A percentile compares a stretch with the other conserved stretches of the same genome.
phyloP scores from a whole-genome alignment of 352 stramenopile genomes.

The Globisporangium lucens region DNA sequence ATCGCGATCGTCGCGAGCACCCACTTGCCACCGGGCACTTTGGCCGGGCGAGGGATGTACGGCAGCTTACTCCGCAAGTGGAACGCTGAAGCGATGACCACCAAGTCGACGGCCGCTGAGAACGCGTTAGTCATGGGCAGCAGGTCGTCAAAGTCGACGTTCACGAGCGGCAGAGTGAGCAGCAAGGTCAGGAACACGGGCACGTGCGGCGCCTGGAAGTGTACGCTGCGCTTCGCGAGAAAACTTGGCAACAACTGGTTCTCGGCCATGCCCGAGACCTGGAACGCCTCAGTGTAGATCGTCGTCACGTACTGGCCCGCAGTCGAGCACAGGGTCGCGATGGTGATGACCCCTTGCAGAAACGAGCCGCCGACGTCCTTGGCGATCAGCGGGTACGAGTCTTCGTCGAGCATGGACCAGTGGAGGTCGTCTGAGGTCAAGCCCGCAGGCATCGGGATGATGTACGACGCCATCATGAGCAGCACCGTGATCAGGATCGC shows the following conservation, averaged over 20 bases:
- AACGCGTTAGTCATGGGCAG: conserved; percentile 90
- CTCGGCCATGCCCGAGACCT: conserved; percentile 75
- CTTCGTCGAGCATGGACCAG: conserved; percentile 60
- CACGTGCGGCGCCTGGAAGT: conserved; percentile 35
- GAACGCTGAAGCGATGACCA: conserved; percentile 90
- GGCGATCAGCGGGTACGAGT: conserved; percentile 70
- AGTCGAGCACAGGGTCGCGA: conserved; percentile 70
- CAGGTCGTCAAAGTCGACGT: conserved; percentile 66
- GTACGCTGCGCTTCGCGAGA: conserved; percentile 51
- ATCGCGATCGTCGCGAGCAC: conserved; percentile 36
- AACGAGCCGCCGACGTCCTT: conserved; percentile 68
- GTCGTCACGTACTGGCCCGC: conserved; percentile 85
- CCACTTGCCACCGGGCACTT: conserved; percentile 39
- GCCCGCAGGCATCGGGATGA: conserved; percentile 86
- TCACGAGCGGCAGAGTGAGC: conserved; percentile 39
- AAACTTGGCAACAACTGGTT: conserved; percentile 69
- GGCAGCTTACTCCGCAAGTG: conserved; percentile 73
- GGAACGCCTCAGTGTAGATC: conserved; percentile 80
- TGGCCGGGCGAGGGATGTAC: conserved; percentile 65
- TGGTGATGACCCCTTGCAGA: conserved; percentile 77
- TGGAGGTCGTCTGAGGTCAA: background rate
- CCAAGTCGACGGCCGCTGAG: conserved; percentile 75
- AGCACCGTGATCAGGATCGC: conserved; percentile 81
- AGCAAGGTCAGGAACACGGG: conserved; percentile 34
- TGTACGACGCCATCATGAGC: conserved; percentile 78